Evolutionary conservation across 1,284 basidiomycete genomes (phyloP).

Genomic region (Puccinia sorghi): DNA sequence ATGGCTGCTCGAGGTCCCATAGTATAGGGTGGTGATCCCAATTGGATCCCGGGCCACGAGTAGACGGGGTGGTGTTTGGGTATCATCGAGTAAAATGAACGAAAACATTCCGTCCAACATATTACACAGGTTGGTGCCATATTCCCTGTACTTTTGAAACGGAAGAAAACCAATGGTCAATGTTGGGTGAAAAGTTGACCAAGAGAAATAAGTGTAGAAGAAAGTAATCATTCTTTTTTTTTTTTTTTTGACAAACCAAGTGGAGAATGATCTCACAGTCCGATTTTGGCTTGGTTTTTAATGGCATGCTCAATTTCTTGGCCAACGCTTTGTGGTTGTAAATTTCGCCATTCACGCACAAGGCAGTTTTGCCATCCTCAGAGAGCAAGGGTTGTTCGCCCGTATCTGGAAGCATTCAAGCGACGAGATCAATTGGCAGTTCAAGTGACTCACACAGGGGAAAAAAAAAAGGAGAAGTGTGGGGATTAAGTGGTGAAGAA

Average conservation of each 20-base stretch:
- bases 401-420: conserved; percentile 67
- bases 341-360: conserved; percentile 98
- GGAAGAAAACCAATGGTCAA: neutral
- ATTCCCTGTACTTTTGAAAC: conserved; percentile 72
- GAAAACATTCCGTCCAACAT: conserved; percentile 99
- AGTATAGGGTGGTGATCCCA: conserved; percentile 97
- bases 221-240: no score
- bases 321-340: conserved; percentile 93
- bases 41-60: conserved; percentile 97
- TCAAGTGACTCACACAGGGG: no score
- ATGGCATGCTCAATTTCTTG: conserved; percentile 71
- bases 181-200: neutral
- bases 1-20: conserved; percentile 82
- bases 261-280: conserved; percentile 98
- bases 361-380: conserved; percentile 78
- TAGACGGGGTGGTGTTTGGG: conserved; percentile 80
- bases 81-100: conserved; percentile 92
- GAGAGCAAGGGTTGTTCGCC: conserved; percentile 93
- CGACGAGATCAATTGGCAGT: neutral
- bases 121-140: conserved; percentile 73
- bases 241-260: conserved; percentile 72
- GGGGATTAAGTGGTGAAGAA: neutral
- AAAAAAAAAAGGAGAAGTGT: neutral
- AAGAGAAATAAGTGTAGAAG: neutral
- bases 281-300: conserved; percentile 83